Conservation (phyloP, 768 basidiomycete genomes). For the Jaapia argillacea region DNA sequence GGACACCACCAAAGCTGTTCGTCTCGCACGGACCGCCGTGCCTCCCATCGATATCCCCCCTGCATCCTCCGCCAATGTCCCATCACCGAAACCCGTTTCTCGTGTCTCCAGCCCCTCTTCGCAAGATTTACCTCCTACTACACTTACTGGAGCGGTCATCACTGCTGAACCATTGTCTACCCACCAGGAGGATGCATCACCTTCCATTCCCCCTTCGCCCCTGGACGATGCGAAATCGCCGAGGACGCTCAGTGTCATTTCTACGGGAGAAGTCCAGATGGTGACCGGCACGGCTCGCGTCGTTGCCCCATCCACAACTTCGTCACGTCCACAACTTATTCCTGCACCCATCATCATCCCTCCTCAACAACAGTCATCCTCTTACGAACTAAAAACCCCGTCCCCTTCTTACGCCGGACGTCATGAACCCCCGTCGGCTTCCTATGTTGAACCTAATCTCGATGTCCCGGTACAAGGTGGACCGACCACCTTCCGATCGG, state of each 20-base stretch:
- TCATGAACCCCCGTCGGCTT: neutral
- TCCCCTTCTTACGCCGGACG: neutral
- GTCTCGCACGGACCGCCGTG: neutral
- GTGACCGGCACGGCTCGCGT: neutral
- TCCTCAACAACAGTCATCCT: neutral
- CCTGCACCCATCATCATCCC: neutral
- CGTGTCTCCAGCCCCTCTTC: too few species aligned
- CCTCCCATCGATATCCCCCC: neutral
- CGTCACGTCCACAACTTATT: neutral
- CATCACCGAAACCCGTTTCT: too few species aligned
- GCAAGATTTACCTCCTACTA: too few species aligned
- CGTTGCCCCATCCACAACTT: too few species aligned
- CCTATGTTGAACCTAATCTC: too few species aligned
- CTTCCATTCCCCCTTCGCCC: too few species aligned
- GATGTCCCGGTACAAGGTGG: conserved; percentile 10
- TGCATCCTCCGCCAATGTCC: neutral
- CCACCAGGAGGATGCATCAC: too few species aligned
- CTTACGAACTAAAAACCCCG: neutral
- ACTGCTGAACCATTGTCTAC: too few species aligned
- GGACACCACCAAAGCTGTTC: neutral
- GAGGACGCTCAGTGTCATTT: neutral
- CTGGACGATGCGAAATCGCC: neutral
- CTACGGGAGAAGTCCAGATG: neutral
- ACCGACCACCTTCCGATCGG: conserved; percentile 19
- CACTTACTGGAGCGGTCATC: too few species aligned